Conservation (phyloP, 495 filamentous ascomycete species). For the Aspergillus funiculosus region DNA sequence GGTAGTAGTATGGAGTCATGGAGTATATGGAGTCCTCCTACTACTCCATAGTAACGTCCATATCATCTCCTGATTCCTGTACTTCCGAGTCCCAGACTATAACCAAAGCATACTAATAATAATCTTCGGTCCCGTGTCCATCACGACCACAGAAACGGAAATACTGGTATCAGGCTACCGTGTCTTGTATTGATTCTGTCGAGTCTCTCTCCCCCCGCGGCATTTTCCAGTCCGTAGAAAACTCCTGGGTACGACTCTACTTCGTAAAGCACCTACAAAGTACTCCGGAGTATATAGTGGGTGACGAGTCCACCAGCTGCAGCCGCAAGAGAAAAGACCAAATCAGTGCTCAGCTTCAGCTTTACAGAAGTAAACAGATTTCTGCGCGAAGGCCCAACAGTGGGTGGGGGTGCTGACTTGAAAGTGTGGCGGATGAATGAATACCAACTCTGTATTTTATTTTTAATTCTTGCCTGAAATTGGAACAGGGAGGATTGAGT, state of each 20-base stretch:
- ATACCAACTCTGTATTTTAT: slow-evolving; percentile 10
- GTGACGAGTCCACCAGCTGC: slow-evolving; percentile 13
- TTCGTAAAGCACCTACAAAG: background rate
- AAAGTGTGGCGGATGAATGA: slow-evolving; percentile 20
- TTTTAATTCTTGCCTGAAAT: slow-evolving; percentile 10
- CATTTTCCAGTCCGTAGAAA: slow-evolving; percentile 5
- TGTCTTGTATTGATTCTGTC: background rate
- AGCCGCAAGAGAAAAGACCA: slow-evolving; percentile 7
- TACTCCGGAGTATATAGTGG: slow-evolving; percentile 1
- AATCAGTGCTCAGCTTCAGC: slow-evolving; percentile 1
- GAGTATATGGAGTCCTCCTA: no score
- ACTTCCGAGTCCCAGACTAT: background rate
- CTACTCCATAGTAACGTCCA: no score
- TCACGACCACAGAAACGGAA: background rate
- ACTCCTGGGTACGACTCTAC: slow-evolving; percentile 4
- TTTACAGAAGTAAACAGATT: no score
- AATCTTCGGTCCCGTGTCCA: slow-evolving; percentile 6
- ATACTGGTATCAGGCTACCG: background rate
- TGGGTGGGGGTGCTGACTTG: slow-evolving; percentile 14
- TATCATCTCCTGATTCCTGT: no score
- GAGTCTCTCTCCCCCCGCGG: background rate
- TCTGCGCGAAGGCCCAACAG: slow-evolving; percentile 25
- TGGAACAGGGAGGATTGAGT: slow-evolving; percentile 14
- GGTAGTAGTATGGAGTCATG: no score
- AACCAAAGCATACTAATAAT: background rate